A percentile compares a stretch with the other conserved stretches of the same genome.
Evolutionary conservation across 2,329 filamentous ascomycete genomes (phyloP).

Genomic region (Rhexocercosporidium sp.): DNA sequence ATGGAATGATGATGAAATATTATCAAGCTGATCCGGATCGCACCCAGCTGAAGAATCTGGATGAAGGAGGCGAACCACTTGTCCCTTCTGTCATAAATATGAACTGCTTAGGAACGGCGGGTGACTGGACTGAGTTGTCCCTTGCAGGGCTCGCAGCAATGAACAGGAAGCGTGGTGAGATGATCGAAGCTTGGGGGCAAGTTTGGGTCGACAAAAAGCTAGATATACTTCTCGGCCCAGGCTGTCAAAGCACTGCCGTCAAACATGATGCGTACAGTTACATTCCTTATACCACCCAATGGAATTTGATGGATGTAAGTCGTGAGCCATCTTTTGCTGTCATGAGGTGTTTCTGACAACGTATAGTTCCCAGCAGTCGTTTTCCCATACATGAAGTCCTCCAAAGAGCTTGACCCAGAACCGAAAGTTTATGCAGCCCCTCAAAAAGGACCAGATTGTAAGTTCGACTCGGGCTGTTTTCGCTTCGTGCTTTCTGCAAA

Average conservation of each 20-base stretch:
- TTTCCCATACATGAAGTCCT: not conserved
- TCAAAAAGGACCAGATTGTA: constrained; percentile 2
- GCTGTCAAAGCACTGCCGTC: not conserved
- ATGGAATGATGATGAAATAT: constrained; percentile 3
- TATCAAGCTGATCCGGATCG: constrained; percentile 5
- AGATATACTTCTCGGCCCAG: not conserved
- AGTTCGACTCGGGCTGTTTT: not conserved
- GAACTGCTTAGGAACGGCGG: not conserved
- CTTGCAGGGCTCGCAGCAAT: not conserved
- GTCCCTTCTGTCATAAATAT: not conserved
- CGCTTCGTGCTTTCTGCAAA: not conserved
- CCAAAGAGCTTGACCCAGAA: not conserved
- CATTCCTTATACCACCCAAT: constrained; percentile 5
- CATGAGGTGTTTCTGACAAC: not conserved
- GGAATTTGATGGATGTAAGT: constrained; percentile 9
- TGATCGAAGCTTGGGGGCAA: not conserved
- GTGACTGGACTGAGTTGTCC: not conserved
- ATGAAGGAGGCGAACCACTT: not conserved
- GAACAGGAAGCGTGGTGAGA: constrained; percentile 1
- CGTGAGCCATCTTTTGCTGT: not conserved
- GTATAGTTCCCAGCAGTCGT: not conserved
- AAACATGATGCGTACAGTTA: not conserved
- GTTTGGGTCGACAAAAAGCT: not conserved
- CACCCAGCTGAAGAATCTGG: not conserved
- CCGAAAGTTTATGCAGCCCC: not conserved